A percentile compares a stretch with the other conserved stretches of the same genome.
These are phyloP conservation scores for Candida sp. DNA, from an alignment of 1,139 yeast genomes.

Conservation along the genomic window DNA sequence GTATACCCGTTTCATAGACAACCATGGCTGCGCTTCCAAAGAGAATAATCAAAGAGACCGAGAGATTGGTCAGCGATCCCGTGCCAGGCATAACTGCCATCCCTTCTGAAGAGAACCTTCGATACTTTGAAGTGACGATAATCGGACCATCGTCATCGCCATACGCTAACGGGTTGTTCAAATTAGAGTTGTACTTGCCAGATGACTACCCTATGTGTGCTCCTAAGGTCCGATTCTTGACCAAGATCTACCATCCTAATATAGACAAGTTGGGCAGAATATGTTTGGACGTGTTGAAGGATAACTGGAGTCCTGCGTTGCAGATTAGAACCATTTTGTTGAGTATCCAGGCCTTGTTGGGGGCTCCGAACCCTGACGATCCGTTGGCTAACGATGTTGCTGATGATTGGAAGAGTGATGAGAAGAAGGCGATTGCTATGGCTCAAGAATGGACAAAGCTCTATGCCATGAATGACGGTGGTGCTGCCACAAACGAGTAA, in stretches of 20 bases:
- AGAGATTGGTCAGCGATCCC: constrained; percentile 89
- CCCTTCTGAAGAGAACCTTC: constrained; percentile 92
- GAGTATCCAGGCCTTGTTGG: constrained; percentile 91
- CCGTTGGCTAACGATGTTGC: constrained; percentile 99
- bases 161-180: constrained; percentile 78
- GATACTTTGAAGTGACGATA: constrained; percentile 84
- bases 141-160: constrained; percentile 93
- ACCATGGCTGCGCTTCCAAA: constrained; percentile 75
- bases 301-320: constrained; percentile 96
- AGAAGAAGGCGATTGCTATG: constrained; percentile 75
- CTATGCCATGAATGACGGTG: constrained; percentile 48
- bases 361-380: constrained; percentile 98
- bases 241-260: constrained; percentile 96
- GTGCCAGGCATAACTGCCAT: constrained; percentile 95
- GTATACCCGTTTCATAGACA: background rate
- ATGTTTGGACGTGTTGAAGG: constrained; percentile 92
- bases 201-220: constrained; percentile 96
- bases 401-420: constrained; percentile 92
- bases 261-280: constrained; percentile 95
- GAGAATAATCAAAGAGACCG: constrained; percentile 94
- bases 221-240: constrained; percentile 90
- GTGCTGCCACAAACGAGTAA: background rate
- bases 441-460: constrained; percentile 88
- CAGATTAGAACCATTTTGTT: constrained; percentile 94
- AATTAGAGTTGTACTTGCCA: constrained; percentile 79